Evolutionary conservation across 371 early-diverging fungal species (phyloP).

Genomic region (Mortierella sp.): DNA sequence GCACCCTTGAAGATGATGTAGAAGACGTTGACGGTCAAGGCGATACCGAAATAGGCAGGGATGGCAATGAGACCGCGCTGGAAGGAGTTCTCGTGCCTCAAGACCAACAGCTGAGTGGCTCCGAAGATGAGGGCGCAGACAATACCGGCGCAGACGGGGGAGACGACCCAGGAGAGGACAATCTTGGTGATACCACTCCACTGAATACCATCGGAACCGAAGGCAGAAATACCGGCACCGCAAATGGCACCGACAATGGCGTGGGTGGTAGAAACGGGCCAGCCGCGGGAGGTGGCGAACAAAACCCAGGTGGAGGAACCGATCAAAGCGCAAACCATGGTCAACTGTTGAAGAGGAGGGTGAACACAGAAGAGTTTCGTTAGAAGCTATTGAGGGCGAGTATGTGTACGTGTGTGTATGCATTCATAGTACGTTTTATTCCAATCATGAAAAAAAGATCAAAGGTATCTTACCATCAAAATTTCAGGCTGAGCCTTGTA

Average conservation of each 20-base stretch:
- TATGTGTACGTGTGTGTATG: background rate
- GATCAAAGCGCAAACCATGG: constrained; percentile 86
- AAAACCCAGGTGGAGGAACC: constrained; percentile 87
- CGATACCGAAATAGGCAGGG: constrained; percentile 85
- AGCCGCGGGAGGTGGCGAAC: constrained; percentile 72
- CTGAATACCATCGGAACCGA: constrained; percentile 73
- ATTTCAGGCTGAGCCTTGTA: constrained; percentile 77
- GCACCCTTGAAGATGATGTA: constrained; percentile 84
- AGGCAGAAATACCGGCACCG: constrained; percentile 84
- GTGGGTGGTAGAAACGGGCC: constrained; percentile 74
- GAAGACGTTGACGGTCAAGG: constrained; percentile 75
- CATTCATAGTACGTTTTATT: background rate
- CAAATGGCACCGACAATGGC: constrained; percentile 88
- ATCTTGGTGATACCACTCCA: constrained; percentile 86
- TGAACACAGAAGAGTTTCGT: background rate
- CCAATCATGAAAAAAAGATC: background rate
- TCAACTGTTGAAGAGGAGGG: constrained; percentile 59
- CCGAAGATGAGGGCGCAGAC: constrained; percentile 78
- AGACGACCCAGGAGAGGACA: constrained; percentile 85
- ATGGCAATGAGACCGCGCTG: constrained; percentile 81
- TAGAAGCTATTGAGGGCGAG: too few relatives aligned
- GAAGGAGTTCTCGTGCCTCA: constrained; percentile 76
- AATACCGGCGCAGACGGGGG: constrained; percentile 79
- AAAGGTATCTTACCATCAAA: constrained; percentile 68
- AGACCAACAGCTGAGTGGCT: constrained; percentile 73